phyloP scores from a whole-genome alignment of 352 stramenopile species.

The Phytophthora ohioensis region DNA sequence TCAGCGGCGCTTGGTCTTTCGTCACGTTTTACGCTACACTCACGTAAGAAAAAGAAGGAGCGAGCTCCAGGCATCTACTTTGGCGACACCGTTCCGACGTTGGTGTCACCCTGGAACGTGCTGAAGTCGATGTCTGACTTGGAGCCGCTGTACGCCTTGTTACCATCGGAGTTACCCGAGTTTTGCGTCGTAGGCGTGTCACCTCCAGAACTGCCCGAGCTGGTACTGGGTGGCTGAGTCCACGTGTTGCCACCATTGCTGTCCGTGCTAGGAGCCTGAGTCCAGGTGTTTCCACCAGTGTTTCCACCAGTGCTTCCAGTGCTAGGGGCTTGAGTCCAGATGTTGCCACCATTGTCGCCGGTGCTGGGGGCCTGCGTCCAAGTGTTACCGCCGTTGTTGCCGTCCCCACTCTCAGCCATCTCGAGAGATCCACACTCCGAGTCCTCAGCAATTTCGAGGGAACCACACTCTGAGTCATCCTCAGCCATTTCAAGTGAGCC shows the following conservation, averaged over 20 bases:
- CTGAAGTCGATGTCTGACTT: conserved; percentile 46
- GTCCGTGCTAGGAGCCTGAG: conserved; percentile 3
- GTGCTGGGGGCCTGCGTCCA: conserved; percentile 11
- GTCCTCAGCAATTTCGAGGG: conserved; percentile 42
- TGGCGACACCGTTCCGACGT: conserved; percentile 33
- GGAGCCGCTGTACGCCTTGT: conserved; percentile 31
- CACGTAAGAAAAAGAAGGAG: conserved; percentile 36
- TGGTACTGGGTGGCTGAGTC: conserved; percentile 11
- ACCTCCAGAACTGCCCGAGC: too few relatives aligned
- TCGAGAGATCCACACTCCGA: conserved; percentile 40
- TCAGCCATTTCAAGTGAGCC: conserved; percentile 34
- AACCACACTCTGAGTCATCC: conserved; percentile 35
- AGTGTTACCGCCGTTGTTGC: conserved; percentile 3
- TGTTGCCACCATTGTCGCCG: conserved; percentile 14
- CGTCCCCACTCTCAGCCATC: conserved; percentile 29
- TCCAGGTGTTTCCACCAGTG: conserved; percentile 14
- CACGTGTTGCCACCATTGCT: conserved; percentile 7
- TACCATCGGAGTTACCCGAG: conserved; percentile 13
- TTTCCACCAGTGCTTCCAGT: conserved; percentile 7
- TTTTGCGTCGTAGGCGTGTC: conserved; percentile 5
- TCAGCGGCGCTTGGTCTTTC: conserved; percentile 38
- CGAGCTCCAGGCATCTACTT: conserved; percentile 22
- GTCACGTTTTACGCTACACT: conserved; percentile 48
- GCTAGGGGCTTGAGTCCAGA: conserved; percentile 5
- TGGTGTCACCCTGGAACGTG: conserved; percentile 11